A percentile compares a stretch with the other conserved stretches of the same genome.
Conservation (phyloP, 2,329 filamentous ascomycete genomes). For the Teratosphaeria epicoccoides region DNA sequence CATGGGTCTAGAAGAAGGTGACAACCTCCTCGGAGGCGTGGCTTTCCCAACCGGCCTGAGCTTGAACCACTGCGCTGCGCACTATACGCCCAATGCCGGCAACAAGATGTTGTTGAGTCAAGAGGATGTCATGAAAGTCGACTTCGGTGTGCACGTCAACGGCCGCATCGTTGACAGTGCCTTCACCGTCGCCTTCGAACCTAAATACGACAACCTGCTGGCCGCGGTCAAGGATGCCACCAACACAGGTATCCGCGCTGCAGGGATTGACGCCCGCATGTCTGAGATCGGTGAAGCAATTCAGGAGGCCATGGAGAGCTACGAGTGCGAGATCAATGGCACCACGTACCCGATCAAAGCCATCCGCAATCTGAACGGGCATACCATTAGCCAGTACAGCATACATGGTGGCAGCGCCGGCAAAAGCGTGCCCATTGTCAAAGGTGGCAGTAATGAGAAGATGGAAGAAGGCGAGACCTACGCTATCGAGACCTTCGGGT, state of each 20-base stretch:
- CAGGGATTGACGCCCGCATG: conserved; percentile 47
- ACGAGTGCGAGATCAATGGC: conserved; percentile 46
- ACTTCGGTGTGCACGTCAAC: conserved; percentile 72
- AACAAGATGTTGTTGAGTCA: conserved; percentile 60
- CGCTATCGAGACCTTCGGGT: conserved; percentile 50
- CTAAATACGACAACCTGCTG: conserved; percentile 63
- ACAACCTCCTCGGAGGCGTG: conserved; percentile 41
- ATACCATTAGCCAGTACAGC: conserved; percentile 44
- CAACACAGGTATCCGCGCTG: conserved; percentile 45
- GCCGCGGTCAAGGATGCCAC: conserved; percentile 65
- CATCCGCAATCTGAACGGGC: conserved; percentile 45
- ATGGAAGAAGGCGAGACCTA: conserved; percentile 52
- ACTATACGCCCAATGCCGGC: conserved; percentile 48
- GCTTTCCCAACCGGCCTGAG: conserved; percentile 47
- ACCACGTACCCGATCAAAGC: conserved; percentile 45
- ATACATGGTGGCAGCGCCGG: conserved; percentile 45
- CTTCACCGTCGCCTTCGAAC: conserved; percentile 68
- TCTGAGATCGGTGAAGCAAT: conserved; percentile 47
- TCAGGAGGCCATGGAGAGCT: conserved; percentile 53
- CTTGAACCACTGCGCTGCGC: conserved; percentile 44
- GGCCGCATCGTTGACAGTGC: conserved; percentile 73
- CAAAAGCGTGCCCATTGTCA: conserved; percentile 47
- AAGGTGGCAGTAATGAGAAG: conserved; percentile 37
- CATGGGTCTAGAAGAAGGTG: conserved; percentile 42
- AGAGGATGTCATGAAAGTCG: conserved; percentile 71